A percentile compares a stretch with the other conserved stretches of the same genome.
Evolutionary conservation across 768 basidiomycete species (phyloP).

Genomic region (Lentinula guzmanii): DNA sequence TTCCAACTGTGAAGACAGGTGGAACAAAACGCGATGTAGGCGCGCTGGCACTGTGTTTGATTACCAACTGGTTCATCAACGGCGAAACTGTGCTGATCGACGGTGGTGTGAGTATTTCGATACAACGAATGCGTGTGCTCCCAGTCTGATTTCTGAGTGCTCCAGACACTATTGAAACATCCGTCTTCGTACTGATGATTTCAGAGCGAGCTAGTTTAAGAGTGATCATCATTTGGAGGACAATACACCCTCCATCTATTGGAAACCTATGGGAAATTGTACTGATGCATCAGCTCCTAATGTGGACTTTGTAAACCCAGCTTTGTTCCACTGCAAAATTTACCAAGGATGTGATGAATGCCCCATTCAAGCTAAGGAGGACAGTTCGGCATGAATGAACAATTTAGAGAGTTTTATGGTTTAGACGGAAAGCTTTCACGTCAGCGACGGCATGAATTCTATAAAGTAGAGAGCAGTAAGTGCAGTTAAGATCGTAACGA

Average conservation of each 20-base stretch:
- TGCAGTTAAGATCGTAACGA: neutral
- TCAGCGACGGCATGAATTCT: neutral
- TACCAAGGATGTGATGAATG: too few species aligned
- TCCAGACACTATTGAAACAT: conserved; percentile 28
- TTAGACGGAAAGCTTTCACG: neutral
- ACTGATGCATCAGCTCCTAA: neutral
- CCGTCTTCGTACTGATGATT: conserved; percentile 27
- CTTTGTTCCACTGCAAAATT: neutral
- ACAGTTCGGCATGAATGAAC: too few species aligned
- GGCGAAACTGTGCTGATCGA: conserved; percentile 44
- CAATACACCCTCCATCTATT: too few species aligned
- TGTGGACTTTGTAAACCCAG: neutral
- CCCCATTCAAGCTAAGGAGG: too few species aligned
- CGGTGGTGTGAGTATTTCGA: conserved; percentile 33
- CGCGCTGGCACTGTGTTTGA: conserved; percentile 33
- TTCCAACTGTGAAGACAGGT: conserved; percentile 27
- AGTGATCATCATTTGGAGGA: too few species aligned
- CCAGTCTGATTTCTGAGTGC: neutral
- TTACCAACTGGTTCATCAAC: conserved; percentile 43
- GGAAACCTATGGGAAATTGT: neutral
- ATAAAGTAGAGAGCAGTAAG: neutral
- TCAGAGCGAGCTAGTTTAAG: neutral
- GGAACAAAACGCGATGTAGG: conserved; percentile 38
- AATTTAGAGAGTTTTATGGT: neutral
- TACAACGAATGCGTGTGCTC: neutral